Percentiles rank a stretch among this genome's conserved stretches.
These are phyloP conservation scores for Pulveroboletus frians DNA, from an alignment of 768 basidiomycete genomes.

Conservation along the genomic window DNA sequence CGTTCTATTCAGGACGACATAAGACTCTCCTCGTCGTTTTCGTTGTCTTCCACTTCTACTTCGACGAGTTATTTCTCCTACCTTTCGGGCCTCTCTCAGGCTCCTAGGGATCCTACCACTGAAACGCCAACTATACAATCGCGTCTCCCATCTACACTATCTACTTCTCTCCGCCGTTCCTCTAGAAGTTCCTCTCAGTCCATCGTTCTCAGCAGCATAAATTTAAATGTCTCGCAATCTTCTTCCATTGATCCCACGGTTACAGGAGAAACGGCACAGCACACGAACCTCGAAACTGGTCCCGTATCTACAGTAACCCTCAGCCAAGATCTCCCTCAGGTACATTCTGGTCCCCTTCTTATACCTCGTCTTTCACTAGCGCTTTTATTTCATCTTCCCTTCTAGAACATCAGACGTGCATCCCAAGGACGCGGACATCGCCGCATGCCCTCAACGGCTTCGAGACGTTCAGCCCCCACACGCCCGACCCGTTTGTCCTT, in stretches of 20 bases:
- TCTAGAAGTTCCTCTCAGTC: constrained; percentile 21
- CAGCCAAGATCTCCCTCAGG: constrained; percentile 30
- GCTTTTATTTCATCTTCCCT: background rate
- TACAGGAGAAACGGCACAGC: constrained; percentile 11
- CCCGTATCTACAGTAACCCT: constrained; percentile 14
- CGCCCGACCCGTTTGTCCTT: constrained; percentile 16
- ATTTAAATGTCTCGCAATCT: constrained; percentile 22
- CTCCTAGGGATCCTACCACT: background rate
- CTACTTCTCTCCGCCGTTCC: constrained; percentile 22
- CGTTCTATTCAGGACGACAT: constrained; percentile 10
- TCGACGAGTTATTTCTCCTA: constrained; percentile 18
- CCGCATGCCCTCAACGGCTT: constrained; percentile 21
- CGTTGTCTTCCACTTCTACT: constrained; percentile 13
- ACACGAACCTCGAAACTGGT: constrained; percentile 4
- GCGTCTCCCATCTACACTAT: constrained; percentile 9
- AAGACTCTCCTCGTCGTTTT: constrained; percentile 15
- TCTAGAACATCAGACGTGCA: constrained; percentile 19
- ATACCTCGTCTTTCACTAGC: background rate
- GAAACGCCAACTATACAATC: constrained; percentile 20
- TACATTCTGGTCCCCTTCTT: constrained; percentile 3
- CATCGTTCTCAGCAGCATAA: constrained; percentile 23
- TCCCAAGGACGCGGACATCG: constrained; percentile 17
- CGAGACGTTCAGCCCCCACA: constrained; percentile 12
- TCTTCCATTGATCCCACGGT: constrained; percentile 14
- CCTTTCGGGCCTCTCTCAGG: constrained; percentile 9